Evolutionary conservation across 495 filamentous ascomycete species (phyloP).

Genomic region (Pseudomonodictys pantanalensis): DNA sequence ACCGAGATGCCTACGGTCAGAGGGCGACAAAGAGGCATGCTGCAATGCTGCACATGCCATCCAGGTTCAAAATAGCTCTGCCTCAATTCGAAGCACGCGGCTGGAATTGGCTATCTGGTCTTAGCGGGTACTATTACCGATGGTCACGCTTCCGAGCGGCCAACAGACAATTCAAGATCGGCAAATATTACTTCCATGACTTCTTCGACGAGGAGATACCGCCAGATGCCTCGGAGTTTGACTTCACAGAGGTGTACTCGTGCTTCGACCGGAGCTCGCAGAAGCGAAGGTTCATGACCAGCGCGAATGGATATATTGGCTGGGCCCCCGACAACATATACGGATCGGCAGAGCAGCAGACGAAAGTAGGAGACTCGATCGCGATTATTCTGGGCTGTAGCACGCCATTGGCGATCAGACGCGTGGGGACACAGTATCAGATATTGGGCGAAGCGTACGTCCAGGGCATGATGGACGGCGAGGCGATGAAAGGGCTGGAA

Average conservation of each 20-base stretch:
- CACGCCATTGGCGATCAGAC: not conserved
- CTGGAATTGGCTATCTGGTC: not conserved
- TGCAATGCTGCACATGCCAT: not conserved
- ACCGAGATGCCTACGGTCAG: not conserved
- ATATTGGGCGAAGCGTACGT: constrained; percentile 5
- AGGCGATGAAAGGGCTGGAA: not conserved
- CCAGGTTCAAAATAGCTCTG: not conserved
- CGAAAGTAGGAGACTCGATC: not conserved
- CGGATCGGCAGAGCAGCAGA: not conserved
- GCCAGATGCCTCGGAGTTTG: not conserved
- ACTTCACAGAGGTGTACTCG: not conserved
- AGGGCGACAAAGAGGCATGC: not conserved
- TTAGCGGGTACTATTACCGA: not conserved
- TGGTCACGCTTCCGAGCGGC: not conserved
- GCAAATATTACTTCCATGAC: not conserved
- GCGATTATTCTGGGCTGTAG: constrained; percentile 4
- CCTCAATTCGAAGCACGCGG: not conserved
- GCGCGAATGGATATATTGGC: not conserved
- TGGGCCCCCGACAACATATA: constrained; percentile 6
- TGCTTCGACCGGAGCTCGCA: not conserved
- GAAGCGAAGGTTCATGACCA: not conserved
- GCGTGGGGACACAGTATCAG: not conserved
- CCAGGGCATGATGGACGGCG: constrained; percentile 3
- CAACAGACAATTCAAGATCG: not conserved
- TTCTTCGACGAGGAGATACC: not conserved